Percentiles rank a stretch among this genome's conserved stretches.
Conservation (phyloP, 495 filamentous ascomycete genomes). For the Penicillium lagena region DNA sequence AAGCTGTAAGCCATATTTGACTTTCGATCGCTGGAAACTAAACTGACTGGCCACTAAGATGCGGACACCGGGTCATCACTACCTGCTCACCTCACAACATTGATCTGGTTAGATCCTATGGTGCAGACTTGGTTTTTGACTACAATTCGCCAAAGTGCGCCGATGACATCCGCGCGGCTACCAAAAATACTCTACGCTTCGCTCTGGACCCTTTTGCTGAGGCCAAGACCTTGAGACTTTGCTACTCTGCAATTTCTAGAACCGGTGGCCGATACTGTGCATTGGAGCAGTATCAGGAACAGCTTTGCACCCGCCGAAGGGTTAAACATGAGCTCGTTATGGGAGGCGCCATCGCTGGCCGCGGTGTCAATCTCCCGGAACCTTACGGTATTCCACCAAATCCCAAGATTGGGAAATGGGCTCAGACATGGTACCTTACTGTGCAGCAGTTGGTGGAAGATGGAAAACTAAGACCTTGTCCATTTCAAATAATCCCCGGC, state of each 20-base stretch:
- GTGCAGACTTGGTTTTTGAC: constrained; percentile 49
- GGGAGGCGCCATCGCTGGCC: constrained; percentile 20
- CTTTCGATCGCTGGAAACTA: background rate
- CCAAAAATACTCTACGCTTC: constrained; percentile 27
- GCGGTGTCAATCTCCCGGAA: constrained; percentile 21
- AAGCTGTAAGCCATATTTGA: constrained; percentile 17
- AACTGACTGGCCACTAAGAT: constrained; percentile 7
- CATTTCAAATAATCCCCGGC: constrained; percentile 12
- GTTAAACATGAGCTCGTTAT: constrained; percentile 24
- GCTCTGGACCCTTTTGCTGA: constrained; percentile 37
- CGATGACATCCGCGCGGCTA: constrained; percentile 32
- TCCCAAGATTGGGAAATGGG: constrained; percentile 16
- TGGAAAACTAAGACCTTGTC: constrained; percentile 15
- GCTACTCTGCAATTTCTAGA: constrained; percentile 33
- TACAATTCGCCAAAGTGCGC: constrained; percentile 39
- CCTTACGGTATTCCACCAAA: constrained; percentile 17
- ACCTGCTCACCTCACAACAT: constrained; percentile 54
- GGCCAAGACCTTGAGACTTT: constrained; percentile 25
- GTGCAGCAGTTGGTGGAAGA: constrained; percentile 15
- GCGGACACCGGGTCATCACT: constrained; percentile 39
- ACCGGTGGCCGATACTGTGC: constrained; percentile 36
- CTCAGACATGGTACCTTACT: constrained; percentile 10
- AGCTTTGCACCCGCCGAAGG: constrained; percentile 15
- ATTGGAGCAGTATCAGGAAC: constrained; percentile 26
- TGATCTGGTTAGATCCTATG: constrained; percentile 41